A percentile compares a stretch with the other conserved stretches of the same genome.
phyloP scores from a whole-genome alignment of 352 stramenopile genomes.

The Phytophthora megakarya region DNA sequence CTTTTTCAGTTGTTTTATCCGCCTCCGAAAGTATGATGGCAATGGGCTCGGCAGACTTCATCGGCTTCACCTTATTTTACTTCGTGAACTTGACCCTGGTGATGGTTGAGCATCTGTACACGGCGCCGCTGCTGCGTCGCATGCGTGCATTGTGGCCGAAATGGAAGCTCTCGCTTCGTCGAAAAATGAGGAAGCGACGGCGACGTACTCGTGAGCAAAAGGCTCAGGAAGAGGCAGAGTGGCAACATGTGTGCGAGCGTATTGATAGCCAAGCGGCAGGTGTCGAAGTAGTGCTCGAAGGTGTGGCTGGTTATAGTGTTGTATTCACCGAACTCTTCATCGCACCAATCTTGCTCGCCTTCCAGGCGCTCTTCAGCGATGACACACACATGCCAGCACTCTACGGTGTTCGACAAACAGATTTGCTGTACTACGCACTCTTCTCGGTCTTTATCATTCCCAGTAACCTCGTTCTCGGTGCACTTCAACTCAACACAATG shows the following conservation, averaged over 20 bases:
- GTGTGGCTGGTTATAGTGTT: slow-evolving; percentile 89
- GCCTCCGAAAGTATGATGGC: slow-evolving; percentile 94
- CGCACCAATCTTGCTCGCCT: slow-evolving; percentile 83
- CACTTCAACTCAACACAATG: slow-evolving; percentile 95
- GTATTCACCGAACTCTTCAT: slow-evolving; percentile 91
- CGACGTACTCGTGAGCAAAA: slow-evolving; percentile 92
- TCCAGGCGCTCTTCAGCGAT: slow-evolving; percentile 89
- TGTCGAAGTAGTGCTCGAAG: slow-evolving; percentile 94
- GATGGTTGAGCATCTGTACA: slow-evolving; percentile 95
- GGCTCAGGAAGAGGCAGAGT: slow-evolving; percentile 90
- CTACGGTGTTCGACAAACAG: slow-evolving; percentile 93
- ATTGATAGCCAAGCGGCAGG: slow-evolving; percentile 94
- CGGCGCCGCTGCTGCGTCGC: slow-evolving; percentile 87
- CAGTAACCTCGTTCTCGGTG: slow-evolving; percentile 93
- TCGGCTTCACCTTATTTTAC: slow-evolving; percentile 95
- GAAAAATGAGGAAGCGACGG: slow-evolving; percentile 74
- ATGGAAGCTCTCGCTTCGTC: slow-evolving; percentile 89
- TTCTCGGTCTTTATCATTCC: slow-evolving; percentile 96
- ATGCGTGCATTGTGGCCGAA: slow-evolving; percentile 88
- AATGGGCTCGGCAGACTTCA: slow-evolving; percentile 95
- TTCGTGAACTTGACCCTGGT: slow-evolving; percentile 93
- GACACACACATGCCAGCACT: slow-evolving; percentile 92
- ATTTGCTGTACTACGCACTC: slow-evolving; percentile 95
- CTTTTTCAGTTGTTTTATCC: slow-evolving; percentile 91
- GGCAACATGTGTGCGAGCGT: slow-evolving; percentile 93